These are phyloP conservation scores for Auriscalpium orientale DNA, from an alignment of 768 basidiomycete species.

Conservation along the genomic window DNA sequence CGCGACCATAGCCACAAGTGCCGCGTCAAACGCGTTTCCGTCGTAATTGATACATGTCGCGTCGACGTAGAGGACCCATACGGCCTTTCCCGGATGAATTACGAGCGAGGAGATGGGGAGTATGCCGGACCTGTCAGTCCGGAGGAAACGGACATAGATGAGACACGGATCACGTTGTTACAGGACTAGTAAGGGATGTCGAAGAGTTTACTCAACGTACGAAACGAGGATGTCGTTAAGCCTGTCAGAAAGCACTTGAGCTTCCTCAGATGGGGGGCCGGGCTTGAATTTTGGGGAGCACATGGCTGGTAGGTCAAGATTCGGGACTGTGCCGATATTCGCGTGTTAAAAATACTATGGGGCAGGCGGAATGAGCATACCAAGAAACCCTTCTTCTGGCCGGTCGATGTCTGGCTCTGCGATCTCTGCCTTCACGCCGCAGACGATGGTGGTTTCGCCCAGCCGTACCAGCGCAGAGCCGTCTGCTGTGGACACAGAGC, in stretches of 20 bases:
- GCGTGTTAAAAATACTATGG: background rate
- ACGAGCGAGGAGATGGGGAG: constrained; percentile 63
- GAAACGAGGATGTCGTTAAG: constrained; percentile 70
- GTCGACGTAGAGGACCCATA: constrained; percentile 93
- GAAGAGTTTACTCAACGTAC: constrained; percentile 34
- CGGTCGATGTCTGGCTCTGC: constrained; percentile 80
- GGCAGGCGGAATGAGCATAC: constrained; percentile 33
- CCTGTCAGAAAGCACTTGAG: constrained; percentile 81
- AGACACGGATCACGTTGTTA: background rate
- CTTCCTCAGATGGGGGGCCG: constrained; percentile 91
- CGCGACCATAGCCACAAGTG: constrained; percentile 79
- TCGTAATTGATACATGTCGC: constrained; percentile 96
- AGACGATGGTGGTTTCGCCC: constrained; percentile 91
- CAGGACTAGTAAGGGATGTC: background rate
- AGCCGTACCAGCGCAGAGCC: constrained; percentile 88
- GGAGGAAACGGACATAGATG: background rate
- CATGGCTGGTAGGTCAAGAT: constrained; percentile 87
- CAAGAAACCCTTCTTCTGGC: constrained; percentile 74
- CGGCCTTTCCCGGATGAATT: constrained; percentile 75
- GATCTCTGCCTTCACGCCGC: constrained; percentile 93
- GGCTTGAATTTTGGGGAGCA: constrained; percentile 93
- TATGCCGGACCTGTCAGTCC: constrained; percentile 47
- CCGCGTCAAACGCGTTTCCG: constrained; percentile 90
- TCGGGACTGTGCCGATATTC: constrained; percentile 58
- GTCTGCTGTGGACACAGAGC: constrained; percentile 89